phyloP scores from a whole-genome alignment of 768 basidiomycete species.

The Strobilomyces dryophilus region DNA sequence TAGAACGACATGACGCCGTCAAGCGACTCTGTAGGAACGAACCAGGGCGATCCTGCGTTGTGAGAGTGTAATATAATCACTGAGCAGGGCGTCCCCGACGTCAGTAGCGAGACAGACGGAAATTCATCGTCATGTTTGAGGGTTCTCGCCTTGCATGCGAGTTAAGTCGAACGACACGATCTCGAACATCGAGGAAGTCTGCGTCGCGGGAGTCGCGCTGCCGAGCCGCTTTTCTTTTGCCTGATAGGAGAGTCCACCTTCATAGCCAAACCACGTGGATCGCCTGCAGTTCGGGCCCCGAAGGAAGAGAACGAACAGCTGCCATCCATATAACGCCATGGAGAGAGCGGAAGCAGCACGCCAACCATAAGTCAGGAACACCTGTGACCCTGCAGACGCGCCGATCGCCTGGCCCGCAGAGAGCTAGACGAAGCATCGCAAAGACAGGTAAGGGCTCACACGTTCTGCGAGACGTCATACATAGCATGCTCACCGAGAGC shows the following conservation, averaged over 20 bases:
- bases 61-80: too few species aligned
- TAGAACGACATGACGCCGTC: too few species aligned
- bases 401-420: conserved; percentile 39
- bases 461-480: not conserved
- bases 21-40: too few species aligned
- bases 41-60: too few species aligned
- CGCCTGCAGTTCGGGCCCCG: conserved; percentile 36
- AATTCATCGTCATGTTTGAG: not conserved
- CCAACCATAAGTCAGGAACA: conserved; percentile 41
- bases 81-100: too few species aligned
- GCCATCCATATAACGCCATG: conserved; percentile 34
- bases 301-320: conserved; percentile 32
- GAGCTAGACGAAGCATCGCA: conserved; percentile 6
- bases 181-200: conserved; percentile 2
- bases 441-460: not conserved
- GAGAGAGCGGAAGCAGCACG: conserved; percentile 29
- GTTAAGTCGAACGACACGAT: not conserved
- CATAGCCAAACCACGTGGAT: conserved; percentile 54
- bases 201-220: not conserved
- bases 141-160: not conserved
- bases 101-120: not conserved
- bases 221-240: conserved; percentile 1
- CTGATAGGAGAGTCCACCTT: conserved; percentile 42
- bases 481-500: conserved; percentile 20
- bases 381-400: conserved; percentile 36